These are phyloP conservation scores for Chalaropsis ovoidea DNA, from an alignment of 2,329 filamentous ascomycete species.

Conservation along the genomic window DNA sequence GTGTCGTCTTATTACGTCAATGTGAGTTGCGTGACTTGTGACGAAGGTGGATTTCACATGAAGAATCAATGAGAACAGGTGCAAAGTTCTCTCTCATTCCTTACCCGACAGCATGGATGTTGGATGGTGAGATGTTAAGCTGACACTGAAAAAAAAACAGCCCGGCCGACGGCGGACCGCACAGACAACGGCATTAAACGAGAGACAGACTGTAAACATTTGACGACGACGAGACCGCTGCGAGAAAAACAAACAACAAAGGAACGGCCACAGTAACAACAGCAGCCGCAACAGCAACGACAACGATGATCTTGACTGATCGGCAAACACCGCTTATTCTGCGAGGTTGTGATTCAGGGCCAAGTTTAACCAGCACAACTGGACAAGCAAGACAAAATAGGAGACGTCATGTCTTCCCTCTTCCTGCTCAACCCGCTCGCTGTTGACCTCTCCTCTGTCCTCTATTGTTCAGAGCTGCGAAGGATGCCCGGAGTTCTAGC, in stretches of 20 bases:
- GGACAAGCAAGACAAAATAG: not conserved
- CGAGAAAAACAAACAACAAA: not conserved
- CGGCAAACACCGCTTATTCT: constrained; percentile 4
- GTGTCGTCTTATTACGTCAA: not conserved
- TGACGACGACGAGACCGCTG: not conserved
- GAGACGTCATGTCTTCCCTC: too few relatives aligned
- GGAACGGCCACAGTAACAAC: not conserved
- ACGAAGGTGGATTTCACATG: not conserved
- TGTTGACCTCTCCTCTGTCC: not conserved
- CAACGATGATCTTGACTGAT: not conserved
- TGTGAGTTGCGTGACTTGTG: not conserved
- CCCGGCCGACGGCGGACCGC: not conserved
- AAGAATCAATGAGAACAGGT: constrained; percentile 2
- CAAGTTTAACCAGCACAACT: not conserved
- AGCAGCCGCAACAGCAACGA: not conserved
- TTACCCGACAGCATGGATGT: not conserved
- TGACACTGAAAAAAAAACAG: not conserved
- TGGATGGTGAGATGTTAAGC: not conserved
- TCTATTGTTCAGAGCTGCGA: not conserved
- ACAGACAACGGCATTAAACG: not conserved
- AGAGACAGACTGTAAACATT: not conserved
- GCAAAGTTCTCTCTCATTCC: constrained; percentile 13
- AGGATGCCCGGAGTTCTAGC: not conserved
- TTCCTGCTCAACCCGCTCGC: not conserved
- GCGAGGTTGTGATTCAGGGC: not conserved